A percentile compares a stretch with the other conserved stretches of the same genome.
Conservation (phyloP, 495 filamentous ascomycete genomes). For the Neurospora africana region DNA sequence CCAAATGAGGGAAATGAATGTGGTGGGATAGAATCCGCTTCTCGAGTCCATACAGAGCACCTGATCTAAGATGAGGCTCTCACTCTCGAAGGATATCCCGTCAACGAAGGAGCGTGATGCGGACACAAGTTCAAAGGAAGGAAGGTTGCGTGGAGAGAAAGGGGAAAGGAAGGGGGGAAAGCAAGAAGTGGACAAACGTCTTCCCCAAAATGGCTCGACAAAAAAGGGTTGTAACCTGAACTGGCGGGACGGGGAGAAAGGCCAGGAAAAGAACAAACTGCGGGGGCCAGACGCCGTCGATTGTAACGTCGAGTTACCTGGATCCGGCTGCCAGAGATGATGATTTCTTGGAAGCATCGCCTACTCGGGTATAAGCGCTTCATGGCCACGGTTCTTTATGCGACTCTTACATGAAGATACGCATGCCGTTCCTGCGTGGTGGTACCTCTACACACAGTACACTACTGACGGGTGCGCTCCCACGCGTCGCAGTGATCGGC, state of each 20-base stretch:
- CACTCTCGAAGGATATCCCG: not conserved
- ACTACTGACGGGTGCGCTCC: not conserved
- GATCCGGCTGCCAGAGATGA: not conserved
- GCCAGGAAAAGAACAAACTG: conserved; percentile 1
- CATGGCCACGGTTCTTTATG: not conserved
- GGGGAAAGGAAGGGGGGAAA: not conserved
- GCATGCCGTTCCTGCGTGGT: not conserved
- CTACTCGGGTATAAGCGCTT: not conserved
- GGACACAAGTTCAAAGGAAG: not conserved
- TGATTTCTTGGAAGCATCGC: not conserved
- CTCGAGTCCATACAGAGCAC: not conserved
- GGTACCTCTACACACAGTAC: not conserved
- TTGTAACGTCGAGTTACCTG: not conserved
- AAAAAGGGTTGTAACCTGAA: not conserved
- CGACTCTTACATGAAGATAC: not conserved
- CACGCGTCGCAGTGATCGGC: not conserved
- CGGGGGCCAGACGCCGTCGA: not conserved
- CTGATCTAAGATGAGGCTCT: not conserved
- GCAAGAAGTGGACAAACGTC: not conserved
- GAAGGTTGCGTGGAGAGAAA: not conserved
- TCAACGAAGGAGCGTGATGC: not conserved
- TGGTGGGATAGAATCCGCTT: not conserved
- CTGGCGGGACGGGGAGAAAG: not conserved
- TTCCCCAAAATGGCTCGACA: not conserved
- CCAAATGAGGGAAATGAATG: not conserved